These are phyloP conservation scores for Nemania sp. DNA, from an alignment of 2,329 filamentous ascomycete species.

Conservation along the genomic window DNA sequence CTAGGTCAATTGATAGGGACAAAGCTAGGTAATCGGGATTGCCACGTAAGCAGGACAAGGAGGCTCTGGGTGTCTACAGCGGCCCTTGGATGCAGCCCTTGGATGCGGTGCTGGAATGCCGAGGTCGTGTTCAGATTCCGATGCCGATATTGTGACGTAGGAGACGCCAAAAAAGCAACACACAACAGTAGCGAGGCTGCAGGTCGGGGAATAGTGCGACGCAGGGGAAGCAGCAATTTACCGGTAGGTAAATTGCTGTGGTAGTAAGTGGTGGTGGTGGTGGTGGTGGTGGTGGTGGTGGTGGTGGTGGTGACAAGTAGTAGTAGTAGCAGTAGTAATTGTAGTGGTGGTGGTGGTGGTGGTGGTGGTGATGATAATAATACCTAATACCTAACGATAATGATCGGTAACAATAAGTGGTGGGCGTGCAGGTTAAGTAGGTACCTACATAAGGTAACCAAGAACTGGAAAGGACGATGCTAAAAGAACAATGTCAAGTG, in stretches of 20 bases:
- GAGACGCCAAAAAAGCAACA: conserved; percentile 1
- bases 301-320: background rate
- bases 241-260: too few species aligned
- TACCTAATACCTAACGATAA: background rate
- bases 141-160: conserved; percentile 12
- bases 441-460: too few species aligned
- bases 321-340: conserved; percentile 2
- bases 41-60: conserved; percentile 1
- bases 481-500: conserved; percentile 15
- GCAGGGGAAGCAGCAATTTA: conserved; percentile 17
- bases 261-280: conserved; percentile 2
- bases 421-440: background rate
- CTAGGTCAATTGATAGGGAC: conserved; percentile 1
- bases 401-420: background rate
- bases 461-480: background rate
- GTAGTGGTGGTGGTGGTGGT: conserved; percentile 4
- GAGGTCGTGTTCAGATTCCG: background rate
- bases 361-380: background rate
- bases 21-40: background rate
- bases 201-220: conserved; percentile 12
- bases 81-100: too few species aligned
- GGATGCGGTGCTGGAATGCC: background rate
- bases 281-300: conserved; percentile 8
- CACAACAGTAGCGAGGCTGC: conserved; percentile 17
- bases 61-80: conserved; percentile 1